These are phyloP conservation scores for Pezicula radicicola DNA, from an alignment of 2,329 filamentous ascomycete species.

Conservation along the genomic window DNA sequence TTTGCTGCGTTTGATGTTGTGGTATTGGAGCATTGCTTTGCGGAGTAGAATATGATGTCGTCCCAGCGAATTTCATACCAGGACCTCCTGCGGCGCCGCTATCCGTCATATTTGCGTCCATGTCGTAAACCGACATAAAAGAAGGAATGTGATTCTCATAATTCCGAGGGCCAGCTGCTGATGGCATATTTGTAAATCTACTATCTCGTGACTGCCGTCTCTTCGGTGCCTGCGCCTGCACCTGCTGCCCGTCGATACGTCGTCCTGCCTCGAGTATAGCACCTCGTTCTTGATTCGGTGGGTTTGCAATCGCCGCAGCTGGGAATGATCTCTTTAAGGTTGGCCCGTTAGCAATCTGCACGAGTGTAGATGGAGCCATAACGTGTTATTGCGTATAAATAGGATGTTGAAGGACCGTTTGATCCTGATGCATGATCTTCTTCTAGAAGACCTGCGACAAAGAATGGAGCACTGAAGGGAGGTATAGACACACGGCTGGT, in stretches of 20 bases:
- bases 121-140: constrained; percentile 73
- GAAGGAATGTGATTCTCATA: constrained; percentile 72
- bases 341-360: constrained; percentile 25
- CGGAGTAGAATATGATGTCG: constrained; percentile 7
- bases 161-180: constrained; percentile 56
- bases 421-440: constrained; percentile 13
- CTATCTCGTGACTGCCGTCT: constrained; percentile 3
- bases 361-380: constrained; percentile 19
- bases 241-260: constrained; percentile 4
- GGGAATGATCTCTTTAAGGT: constrained; percentile 25
- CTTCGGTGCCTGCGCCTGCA: constrained; percentile 14
- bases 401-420: constrained; percentile 4
- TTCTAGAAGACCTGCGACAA: constrained; percentile 2
- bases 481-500: constrained; percentile 13
- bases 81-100: constrained; percentile 12
- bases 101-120: constrained; percentile 41
- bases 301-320: constrained; percentile 13
- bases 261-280: constrained; percentile 4
- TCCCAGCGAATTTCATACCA: constrained; percentile 17
- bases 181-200: constrained; percentile 49
- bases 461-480: constrained; percentile 5
- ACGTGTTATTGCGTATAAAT: constrained; percentile 1
- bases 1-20: constrained; percentile 5
- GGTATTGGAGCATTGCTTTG: constrained; percentile 6
- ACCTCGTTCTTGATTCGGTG: constrained; percentile 15